Conservation (phyloP, 2,329 filamentous ascomycete species). For the Pseudogymnoascus sp. region DNA sequence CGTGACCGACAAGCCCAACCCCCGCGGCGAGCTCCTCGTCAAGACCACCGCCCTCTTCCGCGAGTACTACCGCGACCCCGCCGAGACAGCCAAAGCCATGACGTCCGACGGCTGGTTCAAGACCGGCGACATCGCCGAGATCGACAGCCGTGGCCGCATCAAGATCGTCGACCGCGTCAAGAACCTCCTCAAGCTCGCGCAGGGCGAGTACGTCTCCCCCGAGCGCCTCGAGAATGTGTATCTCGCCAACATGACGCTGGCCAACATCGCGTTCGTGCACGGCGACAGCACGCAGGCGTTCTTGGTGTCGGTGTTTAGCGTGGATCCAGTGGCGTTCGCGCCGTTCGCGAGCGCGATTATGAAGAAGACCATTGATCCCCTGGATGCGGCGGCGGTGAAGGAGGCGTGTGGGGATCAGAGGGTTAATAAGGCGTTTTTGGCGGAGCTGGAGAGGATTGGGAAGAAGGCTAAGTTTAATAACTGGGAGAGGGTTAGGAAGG, state of each 20-base stretch:
- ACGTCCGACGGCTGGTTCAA: conserved; percentile 94
- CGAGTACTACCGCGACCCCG: conserved; percentile 84
- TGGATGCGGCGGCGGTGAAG: conserved; percentile 59
- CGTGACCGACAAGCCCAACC: conserved; percentile 76
- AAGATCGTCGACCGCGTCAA: conserved; percentile 94
- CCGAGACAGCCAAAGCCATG: conserved; percentile 74
- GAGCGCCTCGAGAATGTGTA: conserved; percentile 96
- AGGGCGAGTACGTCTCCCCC: conserved; percentile 96
- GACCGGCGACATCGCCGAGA: conserved; percentile 80
- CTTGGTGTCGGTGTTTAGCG: conserved; percentile 78
- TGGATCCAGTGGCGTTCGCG: conserved; percentile 78
- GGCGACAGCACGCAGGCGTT: conserved; percentile 75
- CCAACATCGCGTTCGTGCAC: conserved; percentile 80
- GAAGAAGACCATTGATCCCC: conserved; percentile 52
- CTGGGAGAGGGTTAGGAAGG: conserved; percentile 73
- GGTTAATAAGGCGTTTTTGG: conserved; percentile 66
- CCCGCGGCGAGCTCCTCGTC: conserved; percentile 81
- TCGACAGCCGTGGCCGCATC: conserved; percentile 81
- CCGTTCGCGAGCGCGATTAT: conserved; percentile 70
- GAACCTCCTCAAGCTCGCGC: conserved; percentile 97
- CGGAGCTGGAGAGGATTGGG: conserved; percentile 68
- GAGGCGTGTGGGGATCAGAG: conserved; percentile 58
- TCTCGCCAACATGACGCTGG: conserved; percentile 67
- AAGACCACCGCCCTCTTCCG: conserved; percentile 72
- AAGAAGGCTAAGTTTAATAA: conserved; percentile 83